Conservation (phyloP, 2,329 filamentous ascomycete genomes). For the Pyricularia grisea region DNA sequence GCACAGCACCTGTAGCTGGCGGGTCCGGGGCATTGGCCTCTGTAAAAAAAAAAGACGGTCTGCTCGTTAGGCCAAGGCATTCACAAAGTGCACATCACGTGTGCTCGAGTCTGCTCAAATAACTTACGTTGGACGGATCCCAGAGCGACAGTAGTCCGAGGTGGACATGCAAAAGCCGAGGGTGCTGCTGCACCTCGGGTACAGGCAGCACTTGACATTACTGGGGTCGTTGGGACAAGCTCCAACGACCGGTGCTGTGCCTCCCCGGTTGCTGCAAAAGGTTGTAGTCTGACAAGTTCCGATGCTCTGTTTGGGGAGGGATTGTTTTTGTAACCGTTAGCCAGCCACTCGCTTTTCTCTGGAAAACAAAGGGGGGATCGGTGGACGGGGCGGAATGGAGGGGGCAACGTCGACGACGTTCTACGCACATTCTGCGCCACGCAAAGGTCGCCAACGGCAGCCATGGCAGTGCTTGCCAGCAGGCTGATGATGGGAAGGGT, state of each 20-base stretch:
- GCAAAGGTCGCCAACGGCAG: constrained; percentile 1
- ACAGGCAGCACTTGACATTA: not conserved
- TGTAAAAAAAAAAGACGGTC: not conserved
- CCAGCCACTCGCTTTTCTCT: not conserved
- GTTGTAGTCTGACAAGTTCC: not conserved
- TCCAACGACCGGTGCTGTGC: not conserved
- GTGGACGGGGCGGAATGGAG: not conserved
- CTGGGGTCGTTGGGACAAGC: constrained; percentile 1
- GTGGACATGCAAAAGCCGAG: not conserved
- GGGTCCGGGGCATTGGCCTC: not conserved
- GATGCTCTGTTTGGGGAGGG: not conserved
- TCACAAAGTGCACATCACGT: not conserved
- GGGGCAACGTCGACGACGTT: not conserved
- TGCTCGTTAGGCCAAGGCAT: not conserved
- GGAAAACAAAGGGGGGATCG: not conserved
- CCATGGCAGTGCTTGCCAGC: not conserved
- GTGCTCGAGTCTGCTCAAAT: not conserved
- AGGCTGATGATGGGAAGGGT: not conserved
- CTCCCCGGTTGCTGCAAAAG: not conserved
- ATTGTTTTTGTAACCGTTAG: too few relatives aligned
- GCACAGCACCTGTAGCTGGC: not conserved
- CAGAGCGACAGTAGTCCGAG: not conserved
- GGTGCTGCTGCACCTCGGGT: not conserved
- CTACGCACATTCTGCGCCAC: not conserved
- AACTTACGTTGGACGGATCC: not conserved